These are phyloP conservation scores for Penicillium pancosmium DNA, from an alignment of 495 filamentous ascomycete species.

Conservation along the genomic window DNA sequence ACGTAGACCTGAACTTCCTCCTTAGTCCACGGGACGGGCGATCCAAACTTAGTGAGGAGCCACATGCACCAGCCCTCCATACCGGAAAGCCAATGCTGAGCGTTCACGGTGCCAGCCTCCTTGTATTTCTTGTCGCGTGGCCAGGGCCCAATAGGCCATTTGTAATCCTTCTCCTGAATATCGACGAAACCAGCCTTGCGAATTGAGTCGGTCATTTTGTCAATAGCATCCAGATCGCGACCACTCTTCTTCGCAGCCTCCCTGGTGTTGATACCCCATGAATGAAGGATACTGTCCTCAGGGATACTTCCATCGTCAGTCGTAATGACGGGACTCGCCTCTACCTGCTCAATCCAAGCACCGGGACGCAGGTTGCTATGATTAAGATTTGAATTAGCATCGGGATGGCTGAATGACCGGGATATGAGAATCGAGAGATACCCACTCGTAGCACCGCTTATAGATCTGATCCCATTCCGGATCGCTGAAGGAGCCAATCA, in stretches of 20 bases:
- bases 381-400: too few species aligned
- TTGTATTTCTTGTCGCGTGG: conserved; percentile 64
- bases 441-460: conserved; percentile 27
- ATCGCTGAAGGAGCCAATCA: conserved; percentile 26
- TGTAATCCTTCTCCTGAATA: conserved; percentile 49
- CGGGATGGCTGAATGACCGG: too few species aligned
- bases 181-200: conserved; percentile 40
- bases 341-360: conserved; percentile 59
- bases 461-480: conserved; percentile 35
- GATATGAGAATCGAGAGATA: not conserved
- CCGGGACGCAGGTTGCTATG: conserved; percentile 44
- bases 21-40: conserved; percentile 26
- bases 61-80: conserved; percentile 32
- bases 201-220: conserved; percentile 26
- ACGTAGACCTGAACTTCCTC: conserved; percentile 30
- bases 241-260: conserved; percentile 20
- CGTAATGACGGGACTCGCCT: conserved; percentile 40
- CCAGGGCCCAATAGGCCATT: conserved; percentile 71
- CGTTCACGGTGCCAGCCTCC: conserved; percentile 63
- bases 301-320: conserved; percentile 48
- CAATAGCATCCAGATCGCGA: conserved; percentile 18
- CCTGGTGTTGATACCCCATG: conserved; percentile 25
- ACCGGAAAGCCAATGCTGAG: conserved; percentile 54
- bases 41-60: conserved; percentile 29
- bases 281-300: conserved; percentile 29